Percentiles rank a stretch among this genome's conserved stretches.
Evolutionary conservation across 176 grass and related monocot species (phyloP).

Genomic region (Urochloa ruziziensis): DNA sequence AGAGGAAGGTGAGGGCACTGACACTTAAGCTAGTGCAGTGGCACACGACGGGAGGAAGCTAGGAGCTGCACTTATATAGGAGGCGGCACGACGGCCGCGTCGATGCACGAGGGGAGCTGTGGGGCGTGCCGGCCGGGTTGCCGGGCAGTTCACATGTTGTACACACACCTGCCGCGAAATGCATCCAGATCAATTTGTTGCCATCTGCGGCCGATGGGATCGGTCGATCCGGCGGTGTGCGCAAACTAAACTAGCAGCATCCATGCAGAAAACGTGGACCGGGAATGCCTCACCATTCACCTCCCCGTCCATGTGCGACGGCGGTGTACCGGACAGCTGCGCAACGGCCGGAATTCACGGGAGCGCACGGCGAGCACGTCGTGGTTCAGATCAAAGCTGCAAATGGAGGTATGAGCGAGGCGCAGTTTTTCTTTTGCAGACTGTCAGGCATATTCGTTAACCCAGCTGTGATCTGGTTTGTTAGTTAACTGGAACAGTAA

Average conservation of each 20-base stretch:
- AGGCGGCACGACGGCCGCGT: background rate
- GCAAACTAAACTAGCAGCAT: background rate
- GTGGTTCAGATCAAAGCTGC: background rate
- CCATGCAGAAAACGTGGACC: constrained; percentile 6
- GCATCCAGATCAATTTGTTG: background rate
- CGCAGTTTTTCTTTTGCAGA: background rate
- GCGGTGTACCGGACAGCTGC: background rate
- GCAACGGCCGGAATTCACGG: constrained; percentile 2
- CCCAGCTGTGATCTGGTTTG: background rate
- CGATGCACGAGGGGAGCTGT: background rate
- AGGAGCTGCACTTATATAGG: background rate
- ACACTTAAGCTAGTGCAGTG: background rate
- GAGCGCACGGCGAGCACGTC: background rate
- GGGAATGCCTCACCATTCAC: background rate
- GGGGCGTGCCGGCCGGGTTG: background rate
- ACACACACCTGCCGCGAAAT: background rate
- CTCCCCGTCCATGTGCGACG: background rate
- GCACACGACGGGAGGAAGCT: background rate
- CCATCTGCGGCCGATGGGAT: background rate
- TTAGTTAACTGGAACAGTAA: background rate
- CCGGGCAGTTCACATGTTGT: background rate
- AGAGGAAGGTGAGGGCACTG: background rate
- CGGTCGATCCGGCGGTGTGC: background rate
- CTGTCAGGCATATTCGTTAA: background rate
- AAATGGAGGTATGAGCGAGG: too few species aligned